Evolutionary conservation across 2,329 filamentous ascomycete species (phyloP).

Genomic region (Rutstroemia sp.): DNA sequence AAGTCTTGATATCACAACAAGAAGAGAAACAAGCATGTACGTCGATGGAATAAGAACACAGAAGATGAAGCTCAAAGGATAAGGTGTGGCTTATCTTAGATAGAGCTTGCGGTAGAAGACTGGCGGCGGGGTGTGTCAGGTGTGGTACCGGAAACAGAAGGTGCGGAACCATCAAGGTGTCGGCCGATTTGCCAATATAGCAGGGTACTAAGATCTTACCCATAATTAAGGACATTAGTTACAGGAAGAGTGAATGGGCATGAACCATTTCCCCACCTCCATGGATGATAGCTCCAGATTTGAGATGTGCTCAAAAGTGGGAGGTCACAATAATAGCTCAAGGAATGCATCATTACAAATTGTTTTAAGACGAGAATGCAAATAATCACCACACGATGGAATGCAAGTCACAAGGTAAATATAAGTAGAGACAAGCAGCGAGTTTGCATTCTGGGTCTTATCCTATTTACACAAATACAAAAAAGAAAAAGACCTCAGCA

Average conservation of each 20-base stretch:
- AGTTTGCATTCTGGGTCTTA: conserved; percentile 9
- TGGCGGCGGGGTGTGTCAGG: not conserved
- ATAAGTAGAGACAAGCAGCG: conserved; percentile 2
- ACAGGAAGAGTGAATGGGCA: no score
- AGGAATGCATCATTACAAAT: no score
- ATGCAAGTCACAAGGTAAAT: not conserved
- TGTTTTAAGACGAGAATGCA: not conserved
- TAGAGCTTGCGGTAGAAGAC: not conserved
- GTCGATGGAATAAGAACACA: not conserved
- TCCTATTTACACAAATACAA: conserved; percentile 14
- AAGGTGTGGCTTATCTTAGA: not conserved
- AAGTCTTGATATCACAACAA: not conserved
- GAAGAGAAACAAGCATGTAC: not conserved
- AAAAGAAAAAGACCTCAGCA: conserved; percentile 4
- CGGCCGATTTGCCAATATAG: not conserved
- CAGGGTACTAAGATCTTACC: no score
- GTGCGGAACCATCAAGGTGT: not conserved
- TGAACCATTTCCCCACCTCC: not conserved
- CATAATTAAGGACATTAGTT: no score
- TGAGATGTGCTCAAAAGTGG: no score
- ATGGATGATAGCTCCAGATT: not conserved
- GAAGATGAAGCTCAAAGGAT: no score
- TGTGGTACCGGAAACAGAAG: not conserved
- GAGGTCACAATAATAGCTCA: no score
- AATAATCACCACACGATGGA: not conserved